A percentile compares a stretch with the other conserved stretches of the same genome.
Evolutionary conservation across 441 rosid genomes (phyloP).

Genomic region (Pelargonium cotyledonis): DNA sequence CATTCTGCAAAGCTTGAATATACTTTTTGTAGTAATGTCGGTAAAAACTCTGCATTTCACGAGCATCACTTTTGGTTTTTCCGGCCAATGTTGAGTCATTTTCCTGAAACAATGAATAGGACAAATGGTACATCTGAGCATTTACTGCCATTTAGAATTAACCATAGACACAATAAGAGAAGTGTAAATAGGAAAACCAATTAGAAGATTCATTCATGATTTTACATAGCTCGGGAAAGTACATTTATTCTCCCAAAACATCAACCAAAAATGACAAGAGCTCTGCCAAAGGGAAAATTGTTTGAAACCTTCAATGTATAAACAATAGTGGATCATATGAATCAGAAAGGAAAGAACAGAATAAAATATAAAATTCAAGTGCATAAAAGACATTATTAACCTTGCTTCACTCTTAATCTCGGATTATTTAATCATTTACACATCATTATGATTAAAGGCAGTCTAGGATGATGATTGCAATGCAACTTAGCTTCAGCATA

Average conservation of each 20-base stretch:
- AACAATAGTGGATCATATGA: neutral
- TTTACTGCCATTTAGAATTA: neutral
- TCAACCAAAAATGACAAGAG: neutral
- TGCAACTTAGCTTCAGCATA: neutral
- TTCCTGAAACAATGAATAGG: slow-evolving; percentile 11
- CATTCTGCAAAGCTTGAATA: slow-evolving; percentile 90
- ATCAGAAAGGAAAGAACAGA: neutral
- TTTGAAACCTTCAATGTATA: neutral
- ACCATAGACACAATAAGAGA: neutral
- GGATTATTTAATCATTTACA: neutral
- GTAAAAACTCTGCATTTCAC: slow-evolving; percentile 96
- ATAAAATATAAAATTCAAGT: too few relatives aligned
- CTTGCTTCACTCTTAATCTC: neutral
- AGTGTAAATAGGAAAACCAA: neutral
- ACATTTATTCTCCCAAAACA: neutral
- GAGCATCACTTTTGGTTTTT: slow-evolving; percentile 90
- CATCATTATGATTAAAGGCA: neutral
- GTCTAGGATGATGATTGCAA: neutral
- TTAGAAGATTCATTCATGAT: neutral
- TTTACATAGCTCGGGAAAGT: neutral
- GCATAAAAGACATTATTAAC: neutral
- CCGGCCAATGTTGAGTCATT: slow-evolving; percentile 65
- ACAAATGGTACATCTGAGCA: neutral
- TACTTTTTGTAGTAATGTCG: slow-evolving; percentile 89
- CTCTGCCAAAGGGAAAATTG: neutral